phyloP scores from a whole-genome alignment of 768 basidiomycete species.

The Pulveroboletus sp. region DNA sequence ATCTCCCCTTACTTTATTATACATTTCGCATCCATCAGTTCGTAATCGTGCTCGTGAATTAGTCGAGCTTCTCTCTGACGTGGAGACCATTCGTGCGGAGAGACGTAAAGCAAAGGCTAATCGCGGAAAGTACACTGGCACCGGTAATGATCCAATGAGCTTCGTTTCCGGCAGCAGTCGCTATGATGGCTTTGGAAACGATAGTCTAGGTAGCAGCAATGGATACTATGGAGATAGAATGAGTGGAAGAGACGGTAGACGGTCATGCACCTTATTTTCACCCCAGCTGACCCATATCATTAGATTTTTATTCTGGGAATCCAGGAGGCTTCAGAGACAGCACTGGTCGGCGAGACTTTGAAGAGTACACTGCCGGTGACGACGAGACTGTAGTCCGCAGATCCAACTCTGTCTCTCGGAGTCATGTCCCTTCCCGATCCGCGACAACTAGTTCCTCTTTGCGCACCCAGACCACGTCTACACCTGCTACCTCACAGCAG shows the following conservation, averaged over 20 bases:
- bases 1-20: background rate
- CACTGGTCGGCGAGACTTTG: conserved; percentile 56
- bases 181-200: conserved; percentile 70
- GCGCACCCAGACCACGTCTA: conserved; percentile 26
- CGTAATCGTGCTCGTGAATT: conserved; percentile 92
- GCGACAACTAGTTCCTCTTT: conserved; percentile 39
- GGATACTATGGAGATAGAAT: conserved; percentile 42
- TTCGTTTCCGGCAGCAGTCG: conserved; percentile 54
- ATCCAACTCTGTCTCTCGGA: conserved; percentile 36
- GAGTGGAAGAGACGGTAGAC: conserved; percentile 38
- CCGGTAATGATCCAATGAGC: conserved; percentile 74
- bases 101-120: conserved; percentile 90
- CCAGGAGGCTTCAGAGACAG: conserved; percentile 61
- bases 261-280: conserved; percentile 5
- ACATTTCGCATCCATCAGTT: conserved; percentile 47
- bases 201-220: conserved; percentile 36
- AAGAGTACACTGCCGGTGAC: conserved; percentile 96
- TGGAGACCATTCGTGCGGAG: conserved; percentile 85
- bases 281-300: conserved; percentile 6
- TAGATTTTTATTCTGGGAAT: conserved; percentile 40
- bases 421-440: conserved; percentile 25
- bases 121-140: conserved; percentile 84
- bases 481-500: conserved; percentile 31
- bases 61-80: conserved; percentile 85
- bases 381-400: conserved; percentile 57